Conservation (phyloP, 2,329 filamentous ascomycete genomes). For the Pseudocercospora musae region DNA sequence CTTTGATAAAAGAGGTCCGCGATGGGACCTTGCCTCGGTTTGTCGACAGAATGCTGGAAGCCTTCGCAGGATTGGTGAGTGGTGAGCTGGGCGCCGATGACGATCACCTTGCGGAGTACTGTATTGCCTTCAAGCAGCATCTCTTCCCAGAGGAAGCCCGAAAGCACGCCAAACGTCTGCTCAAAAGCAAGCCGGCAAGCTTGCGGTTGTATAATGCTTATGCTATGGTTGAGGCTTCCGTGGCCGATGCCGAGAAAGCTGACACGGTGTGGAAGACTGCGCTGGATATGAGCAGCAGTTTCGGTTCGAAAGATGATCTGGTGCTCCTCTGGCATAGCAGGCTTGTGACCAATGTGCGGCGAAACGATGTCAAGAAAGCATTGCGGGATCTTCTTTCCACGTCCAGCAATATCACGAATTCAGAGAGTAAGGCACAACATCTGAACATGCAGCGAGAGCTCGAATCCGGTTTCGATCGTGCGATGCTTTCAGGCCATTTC, state of each 20-base stretch:
- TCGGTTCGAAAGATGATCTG: conserved; percentile 38
- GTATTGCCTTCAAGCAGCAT: conserved; percentile 63
- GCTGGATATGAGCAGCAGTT: conserved; percentile 53
- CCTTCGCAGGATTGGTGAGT: conserved; percentile 47
- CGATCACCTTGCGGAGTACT: conserved; percentile 62
- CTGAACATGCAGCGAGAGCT: conserved; percentile 57
- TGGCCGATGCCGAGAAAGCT: conserved; percentile 57
- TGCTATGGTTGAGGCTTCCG: conserved; percentile 65
- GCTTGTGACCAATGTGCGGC: conserved; percentile 51
- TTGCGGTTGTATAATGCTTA: conserved; percentile 75
- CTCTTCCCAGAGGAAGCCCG: conserved; percentile 55
- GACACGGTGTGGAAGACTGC: conserved; percentile 66
- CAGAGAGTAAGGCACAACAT: conserved; percentile 27
- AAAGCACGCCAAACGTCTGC: conserved; percentile 67
- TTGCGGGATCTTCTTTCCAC: conserved; percentile 36
- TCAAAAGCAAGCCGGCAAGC: conserved; percentile 66
- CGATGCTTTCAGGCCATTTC: conserved; percentile 50
- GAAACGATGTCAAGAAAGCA: conserved; percentile 25
- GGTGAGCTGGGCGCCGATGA: conserved; percentile 36
- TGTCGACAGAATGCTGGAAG: conserved; percentile 53
- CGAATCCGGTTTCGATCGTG: conserved; percentile 53
- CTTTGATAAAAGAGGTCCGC: background rate
- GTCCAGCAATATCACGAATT: background rate
- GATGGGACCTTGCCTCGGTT: conserved; percentile 4
- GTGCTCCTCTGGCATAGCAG: conserved; percentile 59